Evolutionary conservation across 1,139 yeast genomes (phyloP), one percentile per base, ranked within the genome.

Genomic region (Geotrichum phurueaensis): DNA sequence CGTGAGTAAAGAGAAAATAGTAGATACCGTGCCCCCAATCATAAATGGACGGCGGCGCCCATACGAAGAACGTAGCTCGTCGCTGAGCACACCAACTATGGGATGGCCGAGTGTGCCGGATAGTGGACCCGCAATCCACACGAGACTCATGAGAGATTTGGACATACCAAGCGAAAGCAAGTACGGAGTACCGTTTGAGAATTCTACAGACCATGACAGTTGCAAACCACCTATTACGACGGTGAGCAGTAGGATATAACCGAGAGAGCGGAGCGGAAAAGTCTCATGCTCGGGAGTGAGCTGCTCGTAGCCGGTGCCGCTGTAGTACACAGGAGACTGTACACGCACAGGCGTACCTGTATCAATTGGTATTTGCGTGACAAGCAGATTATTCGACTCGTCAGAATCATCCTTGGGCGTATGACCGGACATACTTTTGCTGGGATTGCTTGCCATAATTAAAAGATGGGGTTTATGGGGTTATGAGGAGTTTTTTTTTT

Each of bases 91-190:
- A 0, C 87, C 87, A 25, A 83, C 79, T 3, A 83, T 71, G 0
- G 87, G 87, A 69, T 83, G 87, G 18, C 85, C 84, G 13, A 84
- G 64, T 0, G 84, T 76, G 1, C 87, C 87, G 12, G 85, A 80
- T 10, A 83, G 66, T 0, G 87, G 87, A 0, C 87, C 87, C 0
- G 86, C 86, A 10, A 82, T 76, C 87, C 87, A 84, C 1, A 84
- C 79, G 49, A 84, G 71, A 1, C 86, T 83, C 60, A 83, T 71
- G 5, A 76, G 66, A 20, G 81, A 76, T 65, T 82, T 83, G 1
- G 85, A 76, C 62, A 84, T 73, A 1, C 87, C 87, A 22, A 84
- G 71, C 0, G 84, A 80, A 12, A 83, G 71, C 49, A 77, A 67
- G 61, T 71, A 74, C 12, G 62, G 62, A 18, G 84, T 80, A 0